A percentile compares a stretch with the other conserved stretches of the same genome.
These are phyloP conservation scores for Diaporthe sp. DNA, from an alignment of 2,329 filamentous ascomycete species.

Conservation along the genomic window DNA sequence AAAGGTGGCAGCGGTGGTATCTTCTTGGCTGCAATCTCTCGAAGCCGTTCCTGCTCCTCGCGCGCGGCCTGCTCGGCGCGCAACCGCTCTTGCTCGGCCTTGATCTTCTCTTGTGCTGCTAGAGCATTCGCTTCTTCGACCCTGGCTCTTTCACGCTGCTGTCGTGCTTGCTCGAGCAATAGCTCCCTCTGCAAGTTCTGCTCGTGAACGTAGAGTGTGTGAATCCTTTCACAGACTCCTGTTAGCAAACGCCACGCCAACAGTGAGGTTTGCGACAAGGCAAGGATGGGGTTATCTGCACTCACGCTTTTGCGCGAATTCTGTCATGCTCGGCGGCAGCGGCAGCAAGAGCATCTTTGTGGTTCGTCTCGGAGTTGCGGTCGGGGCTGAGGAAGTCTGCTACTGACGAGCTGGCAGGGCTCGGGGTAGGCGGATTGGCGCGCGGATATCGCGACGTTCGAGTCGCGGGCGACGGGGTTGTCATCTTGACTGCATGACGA, in stretches of 20 bases:
- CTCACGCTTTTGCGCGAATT: conserved; percentile 38
- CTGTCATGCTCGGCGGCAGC: conserved; percentile 36
- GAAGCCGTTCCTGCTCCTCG: conserved; percentile 28
- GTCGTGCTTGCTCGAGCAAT: conserved; percentile 43
- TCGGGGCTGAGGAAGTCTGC: conserved; percentile 38
- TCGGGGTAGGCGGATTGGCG: conserved; percentile 32
- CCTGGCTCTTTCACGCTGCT: conserved; percentile 42
- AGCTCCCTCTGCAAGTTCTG: conserved; percentile 45
- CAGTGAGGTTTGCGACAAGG: neutral
- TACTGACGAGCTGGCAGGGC: conserved; percentile 24
- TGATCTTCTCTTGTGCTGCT: conserved; percentile 45
- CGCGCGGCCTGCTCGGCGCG: conserved; percentile 34
- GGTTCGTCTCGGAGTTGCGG: conserved; percentile 36
- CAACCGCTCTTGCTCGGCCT: conserved; percentile 44
- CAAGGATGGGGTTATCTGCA: neutral
- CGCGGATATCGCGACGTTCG: conserved; percentile 38
- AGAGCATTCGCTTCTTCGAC: conserved; percentile 27
- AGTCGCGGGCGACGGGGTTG: conserved; percentile 37
- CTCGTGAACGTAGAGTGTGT: conserved; percentile 45
- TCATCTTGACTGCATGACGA: conserved; percentile 33
- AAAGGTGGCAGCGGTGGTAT: conserved; percentile 34
- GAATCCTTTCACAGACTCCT: conserved; percentile 43
- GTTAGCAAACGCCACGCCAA: conserved; percentile 14
- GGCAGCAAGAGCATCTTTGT: conserved; percentile 37
- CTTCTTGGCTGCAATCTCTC: conserved; percentile 34